Evolutionary conservation across 306 rosid species (phyloP).

Genomic region (Lathyrus sativus): DNA sequence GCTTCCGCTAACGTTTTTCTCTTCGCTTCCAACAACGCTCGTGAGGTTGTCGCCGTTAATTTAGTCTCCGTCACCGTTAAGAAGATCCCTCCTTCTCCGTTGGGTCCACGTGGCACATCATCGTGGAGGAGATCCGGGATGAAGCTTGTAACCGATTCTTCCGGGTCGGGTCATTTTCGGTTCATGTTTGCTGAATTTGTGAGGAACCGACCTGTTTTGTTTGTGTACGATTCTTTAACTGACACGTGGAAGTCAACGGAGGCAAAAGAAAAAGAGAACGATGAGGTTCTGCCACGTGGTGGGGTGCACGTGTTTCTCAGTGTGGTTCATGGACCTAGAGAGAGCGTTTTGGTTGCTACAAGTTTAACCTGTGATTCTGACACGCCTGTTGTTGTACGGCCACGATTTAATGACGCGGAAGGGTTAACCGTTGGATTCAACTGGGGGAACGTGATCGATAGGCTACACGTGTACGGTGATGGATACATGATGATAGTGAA

Average conservation of each 20-base stretch:
- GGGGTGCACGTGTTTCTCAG: constrained; percentile 36
- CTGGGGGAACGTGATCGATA: constrained; percentile 53
- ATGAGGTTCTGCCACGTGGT: constrained; percentile 36
- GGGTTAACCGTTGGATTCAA: constrained; percentile 46
- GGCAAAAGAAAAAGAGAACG: constrained; percentile 23
- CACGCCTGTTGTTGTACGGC: constrained; percentile 45
- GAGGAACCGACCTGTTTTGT: constrained; percentile 45
- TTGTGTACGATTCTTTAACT: constrained; percentile 46
- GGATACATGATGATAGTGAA: constrained; percentile 65
- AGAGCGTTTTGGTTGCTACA: constrained; percentile 47
- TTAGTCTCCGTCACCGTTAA: constrained; percentile 48
- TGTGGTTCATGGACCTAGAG: constrained; percentile 45
- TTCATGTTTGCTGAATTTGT: constrained; percentile 63
- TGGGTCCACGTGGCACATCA: constrained; percentile 69
- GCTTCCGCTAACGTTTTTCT: constrained; percentile 58
- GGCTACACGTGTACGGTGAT: constrained; percentile 66
- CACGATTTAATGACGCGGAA: constrained; percentile 34
- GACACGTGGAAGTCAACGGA: constrained; percentile 53
- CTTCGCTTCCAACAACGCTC: constrained; percentile 53
- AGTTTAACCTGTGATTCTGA: not conserved
- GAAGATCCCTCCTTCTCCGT: constrained; percentile 59
- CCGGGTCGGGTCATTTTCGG: constrained; percentile 45
- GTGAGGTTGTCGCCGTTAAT: constrained; percentile 58
- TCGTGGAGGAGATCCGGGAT: constrained; percentile 69
- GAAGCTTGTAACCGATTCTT: constrained; percentile 48